Conservation (phyloP, 345 rosid genomes). For the Erucastrum elatum region DNA sequence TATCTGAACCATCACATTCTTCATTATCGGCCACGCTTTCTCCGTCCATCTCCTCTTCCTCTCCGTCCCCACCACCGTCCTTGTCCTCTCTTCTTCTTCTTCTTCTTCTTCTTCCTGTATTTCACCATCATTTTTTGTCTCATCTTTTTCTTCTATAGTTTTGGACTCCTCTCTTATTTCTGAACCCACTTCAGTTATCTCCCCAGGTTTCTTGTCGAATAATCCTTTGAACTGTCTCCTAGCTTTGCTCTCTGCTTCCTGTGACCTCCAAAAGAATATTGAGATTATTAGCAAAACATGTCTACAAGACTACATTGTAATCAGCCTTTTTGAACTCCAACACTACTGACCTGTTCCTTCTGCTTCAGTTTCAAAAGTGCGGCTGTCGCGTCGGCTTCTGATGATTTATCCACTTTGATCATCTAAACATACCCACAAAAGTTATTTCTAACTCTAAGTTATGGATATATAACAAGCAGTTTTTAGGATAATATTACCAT, state of each 20-base stretch:
- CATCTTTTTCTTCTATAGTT: conserved; percentile 36
- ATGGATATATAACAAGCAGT: neutral
- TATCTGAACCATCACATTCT: conserved; percentile 33
- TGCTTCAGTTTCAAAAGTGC: conserved; percentile 83
- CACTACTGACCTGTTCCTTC: conserved; percentile 66
- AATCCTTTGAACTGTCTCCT: conserved; percentile 89
- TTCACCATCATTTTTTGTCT: conserved; percentile 18
- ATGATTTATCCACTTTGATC: conserved; percentile 43
- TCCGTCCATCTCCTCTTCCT: conserved; percentile 31
- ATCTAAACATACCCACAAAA: conserved; percentile 32
- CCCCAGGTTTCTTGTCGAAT: conserved; percentile 95
- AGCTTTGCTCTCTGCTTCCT: conserved; percentile 79
- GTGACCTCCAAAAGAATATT: conserved; percentile 15
- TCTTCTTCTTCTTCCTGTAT: conserved; percentile 15
- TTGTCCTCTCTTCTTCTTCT: conserved; percentile 24
- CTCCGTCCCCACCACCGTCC: neutral
- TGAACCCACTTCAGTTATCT: conserved; percentile 54
- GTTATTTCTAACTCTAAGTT: neutral
- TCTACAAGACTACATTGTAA: no score
- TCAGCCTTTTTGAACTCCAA: neutral
- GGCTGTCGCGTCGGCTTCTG: conserved; percentile 42
- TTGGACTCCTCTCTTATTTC: conserved; percentile 33
- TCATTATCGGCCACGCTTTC: conserved; percentile 33
- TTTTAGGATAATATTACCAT: conserved; percentile 43
- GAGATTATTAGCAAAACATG: neutral